Evolutionary conservation across 257 asterid genomes (phyloP), one percentile per base, ranked within the genome.

Genomic region (Thymus mandschuricus): DNA sequence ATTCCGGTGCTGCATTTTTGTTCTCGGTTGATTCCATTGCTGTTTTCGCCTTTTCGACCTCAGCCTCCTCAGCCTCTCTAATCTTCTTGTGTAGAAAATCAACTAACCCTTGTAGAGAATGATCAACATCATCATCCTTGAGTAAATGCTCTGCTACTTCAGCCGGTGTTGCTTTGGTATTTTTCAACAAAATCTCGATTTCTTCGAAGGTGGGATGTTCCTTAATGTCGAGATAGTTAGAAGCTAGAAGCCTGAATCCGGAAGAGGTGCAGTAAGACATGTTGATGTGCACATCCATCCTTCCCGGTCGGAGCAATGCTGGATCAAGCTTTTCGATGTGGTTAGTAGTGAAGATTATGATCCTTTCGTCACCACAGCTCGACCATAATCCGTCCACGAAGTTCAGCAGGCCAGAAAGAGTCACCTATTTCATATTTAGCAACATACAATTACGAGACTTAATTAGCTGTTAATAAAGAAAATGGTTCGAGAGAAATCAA

Each of bases 321-420:
- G 89, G 88, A 54, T 89, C 96, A 1, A 89, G 79, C 82, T 85
- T 85, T 12, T 89, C 92, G 0, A 77, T 31, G 82, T 86, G 92
- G 62, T 88, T 86, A 3, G 92, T 88, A 0, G 96, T 86, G 86
- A 88, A 88, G 10, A 88, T 83, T 48, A 88, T 86, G 76, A 88
- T 83, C 66, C 96, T 78, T 60, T 86, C 92, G 8, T 84, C 92
- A 0, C 92, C 96, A 15, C 90, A 81, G 54, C 92, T 84, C 13
- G 96, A 89, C 92, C 96, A 89, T 68, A 89, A 72, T 8, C 92
- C 96, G 28, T 89, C 96, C 0, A 89, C 79, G 54, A 89, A 84
- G 73, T 89, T 89, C 4, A 89, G 78, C 50, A 87, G 74, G 40
- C 94, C 90, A 57, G 92, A 84, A 4, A 87, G 77, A 4, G 96